Evolutionary conservation across 345 rosid species (phyloP), one percentile per base, ranked within the genome.

Genomic region (Toxicodendron radicans): DNA sequence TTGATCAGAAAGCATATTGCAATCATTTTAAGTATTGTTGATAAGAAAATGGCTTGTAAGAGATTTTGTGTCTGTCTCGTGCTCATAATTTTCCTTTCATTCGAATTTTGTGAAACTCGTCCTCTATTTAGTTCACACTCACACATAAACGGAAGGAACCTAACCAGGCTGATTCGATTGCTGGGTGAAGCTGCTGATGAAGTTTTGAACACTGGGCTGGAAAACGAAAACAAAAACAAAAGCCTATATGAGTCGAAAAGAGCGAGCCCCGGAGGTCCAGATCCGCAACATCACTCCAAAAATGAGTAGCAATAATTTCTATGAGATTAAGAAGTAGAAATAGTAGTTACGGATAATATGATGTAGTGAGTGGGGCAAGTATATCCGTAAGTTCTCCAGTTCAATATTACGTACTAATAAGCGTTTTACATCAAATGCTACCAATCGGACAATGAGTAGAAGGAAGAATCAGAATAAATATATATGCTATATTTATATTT

Each of bases 231-330:
- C 30, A 70, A 17, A 66, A 73, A 41, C 32, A 33, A 16, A 17
- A 27, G 46, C n/a, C 57, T 64, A 7, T 27, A 41, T 17, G 73
- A 43, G 10, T 70, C 83, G 43, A 80, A 80, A 75, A 69, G 87
- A 43, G 24, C 35, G 2, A 85, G 89, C 60, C 90, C 94, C 0
- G 91, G 87, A 12, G 91, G 94, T 10, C 88, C 90, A 32, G 87
- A 84, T 66, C 77, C 85, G 0, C 85, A 80, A 0, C 92, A 90
- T 71, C 93, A 86, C 70, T 76, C 41, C 7, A 60, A 14, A 30
- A 76, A 73, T 5, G 53, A 66, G 48, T 79, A 79, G 79, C 33
- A 13, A 38, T 35, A 35, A 35, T 6, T 35, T 35, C 38, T 6
- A 35, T 3, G 38, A 35, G 38, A 35, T 35, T 27, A 0, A 35